A percentile compares a stretch with the other conserved stretches of the same genome.
These are phyloP conservation scores for Eragrostis nindensis DNA, from an alignment of 176 grass and related monocot species.

Conservation along the genomic window DNA sequence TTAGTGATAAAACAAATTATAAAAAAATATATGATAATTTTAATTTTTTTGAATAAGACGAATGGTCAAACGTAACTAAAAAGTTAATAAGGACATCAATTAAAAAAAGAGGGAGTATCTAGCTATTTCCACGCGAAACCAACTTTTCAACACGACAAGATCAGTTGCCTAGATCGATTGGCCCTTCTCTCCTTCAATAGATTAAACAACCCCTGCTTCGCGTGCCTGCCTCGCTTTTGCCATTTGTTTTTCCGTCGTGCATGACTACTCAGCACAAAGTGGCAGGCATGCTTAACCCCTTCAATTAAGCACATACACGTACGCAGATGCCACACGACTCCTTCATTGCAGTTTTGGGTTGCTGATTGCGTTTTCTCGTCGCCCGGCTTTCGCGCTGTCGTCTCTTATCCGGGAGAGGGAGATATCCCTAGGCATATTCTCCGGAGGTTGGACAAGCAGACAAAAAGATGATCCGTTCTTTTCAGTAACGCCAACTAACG, in stretches of 20 bases:
- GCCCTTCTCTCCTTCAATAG: background rate
- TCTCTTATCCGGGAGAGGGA: conserved; percentile 15
- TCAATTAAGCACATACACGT: background rate
- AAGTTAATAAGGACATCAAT: no score
- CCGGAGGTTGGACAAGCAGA: conserved; percentile 8
- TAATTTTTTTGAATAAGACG: no score
- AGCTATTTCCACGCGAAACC: conserved; percentile 9
- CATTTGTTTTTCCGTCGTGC: background rate
- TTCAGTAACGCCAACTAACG: conserved; percentile 9
- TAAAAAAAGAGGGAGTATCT: no score
- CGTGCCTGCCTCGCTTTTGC: conserved; percentile 13
- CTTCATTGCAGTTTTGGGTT: background rate
- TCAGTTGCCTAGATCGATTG: background rate
- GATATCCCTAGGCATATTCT: conserved; percentile 56
- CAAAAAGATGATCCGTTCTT: background rate
- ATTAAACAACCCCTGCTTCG: conserved; percentile 14
- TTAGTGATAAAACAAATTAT: no score
- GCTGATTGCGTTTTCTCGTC: background rate
- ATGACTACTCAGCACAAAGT: background rate
- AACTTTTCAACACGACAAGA: conserved; percentile 43
- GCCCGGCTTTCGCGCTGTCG: background rate
- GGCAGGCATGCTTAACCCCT: background rate
- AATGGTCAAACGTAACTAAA: no score
- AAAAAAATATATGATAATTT: no score
- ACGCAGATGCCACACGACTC: no score